Conservation (phyloP, 73 alveolate species). For the Strombidium stylifer region DNA sequence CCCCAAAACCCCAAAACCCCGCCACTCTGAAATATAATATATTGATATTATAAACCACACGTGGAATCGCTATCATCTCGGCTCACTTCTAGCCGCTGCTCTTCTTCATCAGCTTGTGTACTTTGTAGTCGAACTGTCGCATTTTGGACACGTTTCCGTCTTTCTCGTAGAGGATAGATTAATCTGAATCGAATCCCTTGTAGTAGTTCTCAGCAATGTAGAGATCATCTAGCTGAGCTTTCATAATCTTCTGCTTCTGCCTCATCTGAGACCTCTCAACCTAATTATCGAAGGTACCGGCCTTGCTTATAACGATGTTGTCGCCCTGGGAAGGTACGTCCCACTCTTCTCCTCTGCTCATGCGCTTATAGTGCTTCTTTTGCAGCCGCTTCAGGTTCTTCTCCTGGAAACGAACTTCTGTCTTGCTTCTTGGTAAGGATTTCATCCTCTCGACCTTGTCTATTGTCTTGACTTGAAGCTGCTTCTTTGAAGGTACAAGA, state of each 20-base stretch:
- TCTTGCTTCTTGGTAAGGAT: not conserved
- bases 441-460: too few relatives aligned
- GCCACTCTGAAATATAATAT: not conserved
- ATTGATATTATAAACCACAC: not conserved
- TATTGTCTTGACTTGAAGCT: too few relatives aligned
- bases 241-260: constrained; percentile 15
- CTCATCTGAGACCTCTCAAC: constrained; percentile 37
- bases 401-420: not conserved
- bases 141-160: constrained; percentile 48
- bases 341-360: not conserved
- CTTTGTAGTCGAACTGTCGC: constrained; percentile 49
- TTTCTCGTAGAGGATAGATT: constrained; percentile 34
- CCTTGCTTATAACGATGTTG: constrained; percentile 22
- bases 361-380: not conserved
- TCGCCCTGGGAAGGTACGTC: not conserved
- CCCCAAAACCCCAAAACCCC: not conserved
- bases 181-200: constrained; percentile 15
- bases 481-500: too few relatives aligned
- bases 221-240: constrained; percentile 20
- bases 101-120: constrained; percentile 24
- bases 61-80: not conserved
- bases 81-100: not conserved
- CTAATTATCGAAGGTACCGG: constrained; percentile 30
- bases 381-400: not conserved
- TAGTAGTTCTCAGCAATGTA: constrained; percentile 48